Evolutionary conservation across 2,329 filamentous ascomycete species (phyloP), one percentile per base, ranked within the genome.

Genomic region (Pyrenophora teres): DNA sequence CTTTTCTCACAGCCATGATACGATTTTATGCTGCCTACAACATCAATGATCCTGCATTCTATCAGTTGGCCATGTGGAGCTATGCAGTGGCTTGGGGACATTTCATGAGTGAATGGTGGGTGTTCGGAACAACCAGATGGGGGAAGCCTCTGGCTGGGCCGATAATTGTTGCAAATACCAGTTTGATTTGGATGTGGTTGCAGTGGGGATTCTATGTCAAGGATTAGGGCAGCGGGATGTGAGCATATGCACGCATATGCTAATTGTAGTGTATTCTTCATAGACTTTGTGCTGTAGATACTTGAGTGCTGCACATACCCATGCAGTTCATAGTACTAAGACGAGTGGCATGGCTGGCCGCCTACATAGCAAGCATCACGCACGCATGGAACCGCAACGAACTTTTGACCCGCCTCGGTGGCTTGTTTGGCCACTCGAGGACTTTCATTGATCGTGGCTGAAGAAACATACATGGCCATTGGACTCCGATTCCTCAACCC

Each of bases 1-100:
- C 92, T 0, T 81, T 93, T 51, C 80, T 96, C 52, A 87, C 88
- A 5, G 83, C 86, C 52, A 78, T 96, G 43, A 82, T 96, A 38
- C 85, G 92, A 45, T 77, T 92, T 60, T 95, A 95, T 69, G 90
- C 90, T 4, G 89, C 90, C 30, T 96, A 95, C 77, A 81, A 95
- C 73, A 84, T 96, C 57, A 80, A 85, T 60, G 81, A 90, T 54
- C 83, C 83, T 1, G 81, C 83, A 38, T 80, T 92, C 47, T 97
- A 95, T 74, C 83, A 94, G 71, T 79, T 97, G 52, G 88, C 88
- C 13, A 77, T 94, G 60, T 90, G 87, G 83, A 94, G 89, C 6
- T 96, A 93, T 72, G 81, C 85, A 1, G 81, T 96, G 48, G 92
- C 92, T 1, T 83, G 89, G 46, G 77, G 32, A 30, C 63, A 66